These are phyloP conservation scores for Wickerhamiella lipophila DNA, from an alignment of 805 yeast species.

Conservation along the genomic window DNA sequence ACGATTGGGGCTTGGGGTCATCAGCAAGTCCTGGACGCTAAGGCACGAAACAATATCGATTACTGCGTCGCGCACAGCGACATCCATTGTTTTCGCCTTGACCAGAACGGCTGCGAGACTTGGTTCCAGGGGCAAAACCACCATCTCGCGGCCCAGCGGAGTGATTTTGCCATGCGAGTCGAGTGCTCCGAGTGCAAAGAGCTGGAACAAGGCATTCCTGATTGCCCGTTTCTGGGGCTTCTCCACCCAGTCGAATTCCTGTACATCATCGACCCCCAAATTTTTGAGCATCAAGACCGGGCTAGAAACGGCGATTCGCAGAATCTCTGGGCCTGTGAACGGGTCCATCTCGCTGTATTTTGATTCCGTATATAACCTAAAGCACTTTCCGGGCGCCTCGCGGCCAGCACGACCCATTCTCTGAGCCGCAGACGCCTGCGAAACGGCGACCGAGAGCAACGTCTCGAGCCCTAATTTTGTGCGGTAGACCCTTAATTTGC, in stretches of 20 bases:
- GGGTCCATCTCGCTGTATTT: conserved; percentile 49
- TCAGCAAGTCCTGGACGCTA: conserved; percentile 76
- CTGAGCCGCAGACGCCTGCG: conserved; percentile 89
- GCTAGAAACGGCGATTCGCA: conserved; percentile 70
- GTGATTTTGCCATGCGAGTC: conserved; percentile 69
- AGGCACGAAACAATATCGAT: conserved; percentile 85
- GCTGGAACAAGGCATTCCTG: conserved; percentile 60
- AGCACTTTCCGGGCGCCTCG: conserved; percentile 85
- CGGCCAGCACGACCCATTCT: conserved; percentile 99
- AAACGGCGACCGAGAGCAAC: conserved; percentile 77
- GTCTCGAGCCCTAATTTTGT: conserved; percentile 89
- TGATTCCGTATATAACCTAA: conserved; percentile 63
- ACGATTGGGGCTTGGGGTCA: conserved; percentile 65
- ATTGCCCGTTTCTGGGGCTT: conserved; percentile 74
- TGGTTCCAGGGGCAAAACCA: conserved; percentile 83
- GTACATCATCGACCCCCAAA: conserved; percentile 68
- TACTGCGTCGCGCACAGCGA: conserved; percentile 39
- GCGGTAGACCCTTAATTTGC: conserved; percentile 91
- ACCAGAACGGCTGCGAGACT: conserved; percentile 77
- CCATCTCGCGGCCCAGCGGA: conserved; percentile 69
- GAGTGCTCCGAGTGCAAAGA: conserved; percentile 68
- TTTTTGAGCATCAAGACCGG: conserved; percentile 76
- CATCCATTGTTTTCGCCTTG: conserved; percentile 40
- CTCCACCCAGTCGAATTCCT: conserved; percentile 87
- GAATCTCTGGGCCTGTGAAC: conserved; percentile 89